phyloP scores from a whole-genome alignment of 2,329 filamentous ascomycete genomes.

The Orbilia quercus region DNA sequence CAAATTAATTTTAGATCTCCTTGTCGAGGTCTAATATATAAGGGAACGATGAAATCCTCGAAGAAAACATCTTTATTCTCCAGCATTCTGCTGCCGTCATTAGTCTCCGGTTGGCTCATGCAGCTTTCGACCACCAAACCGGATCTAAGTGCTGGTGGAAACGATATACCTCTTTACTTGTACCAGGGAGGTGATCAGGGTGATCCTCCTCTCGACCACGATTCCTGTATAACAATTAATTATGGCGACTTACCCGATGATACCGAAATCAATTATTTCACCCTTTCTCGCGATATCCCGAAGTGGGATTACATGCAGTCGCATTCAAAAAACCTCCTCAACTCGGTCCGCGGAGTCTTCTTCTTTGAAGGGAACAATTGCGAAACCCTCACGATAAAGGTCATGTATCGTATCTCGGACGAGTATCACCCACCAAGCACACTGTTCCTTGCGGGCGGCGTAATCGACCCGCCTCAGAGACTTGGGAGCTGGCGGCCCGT shows the following conservation, averaged over 20 bases:
- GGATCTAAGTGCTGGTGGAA: neutral
- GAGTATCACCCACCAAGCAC: constrained; percentile 11
- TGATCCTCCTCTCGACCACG: constrained; percentile 1
- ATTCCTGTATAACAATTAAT: constrained; percentile 28
- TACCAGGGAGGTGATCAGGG: constrained; percentile 11
- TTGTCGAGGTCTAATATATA: neutral
- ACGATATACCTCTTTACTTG: neutral
- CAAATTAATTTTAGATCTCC: too few species aligned
- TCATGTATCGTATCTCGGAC: constrained; percentile 23
- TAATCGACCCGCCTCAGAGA: neutral
- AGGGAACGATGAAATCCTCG: neutral
- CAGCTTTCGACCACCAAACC: constrained; percentile 24
- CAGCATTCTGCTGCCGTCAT: neutral
- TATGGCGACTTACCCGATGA: constrained; percentile 2
- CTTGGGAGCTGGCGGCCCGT: constrained; percentile 34
- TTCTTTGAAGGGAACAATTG: constrained; percentile 31
- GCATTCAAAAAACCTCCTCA: neutral
- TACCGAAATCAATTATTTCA: constrained; percentile 26
- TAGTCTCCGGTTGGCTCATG: constrained; percentile 37
- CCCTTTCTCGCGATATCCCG: constrained; percentile 26
- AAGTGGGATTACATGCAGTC: constrained; percentile 10
- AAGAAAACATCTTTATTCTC: neutral
- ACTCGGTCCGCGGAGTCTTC: constrained; percentile 16
- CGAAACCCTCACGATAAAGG: constrained; percentile 11
- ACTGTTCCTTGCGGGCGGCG: constrained; percentile 10